Evolutionary conservation across 345 rosid genomes (phyloP).

Genomic region (Gynandropsis gynandra): DNA sequence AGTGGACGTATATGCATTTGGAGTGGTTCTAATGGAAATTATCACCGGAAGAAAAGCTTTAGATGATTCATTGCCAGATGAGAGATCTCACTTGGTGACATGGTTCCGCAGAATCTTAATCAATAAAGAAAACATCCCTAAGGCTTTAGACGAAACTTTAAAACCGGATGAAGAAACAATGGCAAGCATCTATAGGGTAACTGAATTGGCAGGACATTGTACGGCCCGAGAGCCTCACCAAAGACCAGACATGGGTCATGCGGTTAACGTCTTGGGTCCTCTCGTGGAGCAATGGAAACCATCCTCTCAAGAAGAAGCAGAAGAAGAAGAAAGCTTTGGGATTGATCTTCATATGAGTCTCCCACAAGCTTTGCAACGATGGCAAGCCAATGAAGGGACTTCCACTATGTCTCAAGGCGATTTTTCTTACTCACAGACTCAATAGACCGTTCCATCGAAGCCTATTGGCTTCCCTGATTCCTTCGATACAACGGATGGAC

Average conservation of each 20-base stretch:
- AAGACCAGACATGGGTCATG: conserved; percentile 92
- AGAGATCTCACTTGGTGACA: conserved; percentile 62
- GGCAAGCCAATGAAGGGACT: conserved; percentile 75
- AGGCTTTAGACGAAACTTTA: conserved; percentile 51
- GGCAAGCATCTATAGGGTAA: conserved; percentile 52
- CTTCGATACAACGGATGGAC: conserved; percentile 52
- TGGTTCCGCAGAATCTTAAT: conserved; percentile 68
- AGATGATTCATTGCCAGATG: conserved; percentile 63
- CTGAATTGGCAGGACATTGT: conserved; percentile 88
- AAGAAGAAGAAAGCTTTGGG: conserved; percentile 57
- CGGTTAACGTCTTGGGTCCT: conserved; percentile 64
- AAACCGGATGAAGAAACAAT: conserved; percentile 56
- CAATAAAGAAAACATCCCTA: conserved; percentile 59
- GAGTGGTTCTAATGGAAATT: conserved; percentile 83
- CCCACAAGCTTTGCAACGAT: conserved; percentile 71
- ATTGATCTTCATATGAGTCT: conserved; percentile 72
- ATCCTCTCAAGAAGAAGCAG: conserved; percentile 39
- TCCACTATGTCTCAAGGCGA: conserved; percentile 44
- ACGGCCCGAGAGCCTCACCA: conserved; percentile 75
- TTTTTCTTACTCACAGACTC: conserved; percentile 47
- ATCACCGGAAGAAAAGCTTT: conserved; percentile 79
- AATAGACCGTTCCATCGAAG: conserved; percentile 57
- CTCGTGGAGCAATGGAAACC: conserved; percentile 93
- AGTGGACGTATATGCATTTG: conserved; percentile 82
- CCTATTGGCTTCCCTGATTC: conserved; percentile 56